These are phyloP conservation scores for Jacaranda mimosifolia DNA, from an alignment of 257 asterid species.

Conservation along the genomic window DNA sequence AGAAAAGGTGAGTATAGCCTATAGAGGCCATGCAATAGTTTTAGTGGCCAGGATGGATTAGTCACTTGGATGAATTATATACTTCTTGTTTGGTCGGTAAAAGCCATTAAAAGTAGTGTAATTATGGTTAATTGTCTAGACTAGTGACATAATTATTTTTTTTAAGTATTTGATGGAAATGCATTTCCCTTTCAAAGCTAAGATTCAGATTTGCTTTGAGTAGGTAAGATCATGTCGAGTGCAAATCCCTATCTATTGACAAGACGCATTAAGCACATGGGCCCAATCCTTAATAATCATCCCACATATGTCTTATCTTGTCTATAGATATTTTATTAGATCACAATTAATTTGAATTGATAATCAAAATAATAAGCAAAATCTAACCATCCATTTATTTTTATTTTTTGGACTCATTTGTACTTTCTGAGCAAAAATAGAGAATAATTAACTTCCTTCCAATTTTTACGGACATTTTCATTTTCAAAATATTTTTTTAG, in stretches of 20 bases:
- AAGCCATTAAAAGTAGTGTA: neutral
- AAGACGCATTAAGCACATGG: slow-evolving; percentile 27
- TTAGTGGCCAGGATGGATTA: neutral
- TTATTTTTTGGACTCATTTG: too few relatives aligned
- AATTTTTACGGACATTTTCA: too few relatives aligned
- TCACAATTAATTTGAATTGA: too few relatives aligned
- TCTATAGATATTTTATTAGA: neutral
- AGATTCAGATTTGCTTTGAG: slow-evolving; percentile 30
- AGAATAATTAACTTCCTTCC: too few relatives aligned
- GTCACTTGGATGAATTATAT: neutral
- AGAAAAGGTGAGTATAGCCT: too few relatives aligned
- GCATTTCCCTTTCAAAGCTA: slow-evolving; percentile 13
- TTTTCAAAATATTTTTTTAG: too few relatives aligned
- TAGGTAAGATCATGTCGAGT: slow-evolving; percentile 40
- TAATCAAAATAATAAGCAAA: too few relatives aligned
- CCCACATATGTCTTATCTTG: neutral
- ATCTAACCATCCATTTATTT: too few relatives aligned
- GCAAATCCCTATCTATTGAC: neutral
- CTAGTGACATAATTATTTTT: neutral
- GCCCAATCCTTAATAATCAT: slow-evolving; percentile 11
- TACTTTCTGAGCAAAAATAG: too few relatives aligned
- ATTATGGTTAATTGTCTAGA: neutral
- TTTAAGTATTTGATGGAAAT: neutral
- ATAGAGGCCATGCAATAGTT: too few relatives aligned
- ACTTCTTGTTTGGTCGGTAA: neutral